These are phyloP conservation scores for Leccinum pallidistipes DNA, from an alignment of 1,284 basidiomycete species.

Conservation along the genomic window DNA sequence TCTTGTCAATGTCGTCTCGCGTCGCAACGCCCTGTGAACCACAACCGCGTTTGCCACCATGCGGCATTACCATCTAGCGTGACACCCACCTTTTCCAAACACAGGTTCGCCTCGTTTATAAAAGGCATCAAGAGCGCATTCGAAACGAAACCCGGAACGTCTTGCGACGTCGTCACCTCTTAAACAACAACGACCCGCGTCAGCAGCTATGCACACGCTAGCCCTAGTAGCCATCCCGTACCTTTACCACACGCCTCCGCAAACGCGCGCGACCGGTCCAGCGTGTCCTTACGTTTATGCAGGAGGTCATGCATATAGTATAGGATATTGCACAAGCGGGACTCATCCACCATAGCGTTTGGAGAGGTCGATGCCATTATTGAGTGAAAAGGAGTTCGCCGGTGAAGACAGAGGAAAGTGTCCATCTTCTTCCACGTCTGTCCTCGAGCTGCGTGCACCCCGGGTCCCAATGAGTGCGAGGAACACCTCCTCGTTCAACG, in stretches of 20 bases:
- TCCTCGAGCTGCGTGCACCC: no score
- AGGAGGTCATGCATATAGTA: no score
- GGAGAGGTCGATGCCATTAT: no score
- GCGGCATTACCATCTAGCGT: not conserved
- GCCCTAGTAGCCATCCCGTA: constrained; percentile 27
- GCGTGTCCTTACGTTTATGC: constrained; percentile 79
- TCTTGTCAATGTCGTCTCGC: constrained; percentile 94
- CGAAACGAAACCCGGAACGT: constrained; percentile 90
- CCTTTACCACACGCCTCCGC: constrained; percentile 91
- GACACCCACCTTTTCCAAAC: constrained; percentile 71
- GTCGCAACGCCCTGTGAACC: constrained; percentile 75
- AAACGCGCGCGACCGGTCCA: constrained; percentile 79
- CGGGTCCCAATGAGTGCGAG: no score
- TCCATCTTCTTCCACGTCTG: no score
- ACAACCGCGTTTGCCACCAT: not conserved
- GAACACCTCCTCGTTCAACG: no score
- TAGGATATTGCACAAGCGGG: no score
- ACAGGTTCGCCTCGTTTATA: constrained; percentile 93
- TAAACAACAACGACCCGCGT: constrained; percentile 7
- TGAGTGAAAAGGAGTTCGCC: no score
- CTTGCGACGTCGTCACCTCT: constrained; percentile 88
- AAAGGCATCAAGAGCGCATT: constrained; percentile 91
- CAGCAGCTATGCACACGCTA: not conserved
- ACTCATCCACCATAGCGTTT: no score
- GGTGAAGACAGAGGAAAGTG: no score